Evolutionary conservation across 768 basidiomycete species (phyloP), one percentile per base, ranked within the genome.

Genomic region (Trametes sanguinea): DNA sequence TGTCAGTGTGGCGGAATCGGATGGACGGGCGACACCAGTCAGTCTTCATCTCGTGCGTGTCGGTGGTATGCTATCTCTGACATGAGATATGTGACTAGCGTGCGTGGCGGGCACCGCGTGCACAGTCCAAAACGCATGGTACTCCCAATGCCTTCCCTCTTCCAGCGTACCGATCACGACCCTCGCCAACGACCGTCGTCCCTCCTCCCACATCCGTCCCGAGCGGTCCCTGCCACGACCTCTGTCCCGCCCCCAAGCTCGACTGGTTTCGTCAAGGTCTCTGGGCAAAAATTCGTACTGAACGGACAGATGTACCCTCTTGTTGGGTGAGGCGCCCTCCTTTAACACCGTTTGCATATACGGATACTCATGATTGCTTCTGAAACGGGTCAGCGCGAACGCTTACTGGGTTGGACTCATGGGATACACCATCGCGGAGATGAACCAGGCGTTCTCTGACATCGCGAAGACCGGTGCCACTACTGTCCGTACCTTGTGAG

Each of bases 361-460:
- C 22, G 22, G 22, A 22, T 22, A 22, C 22, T 22, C 22, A 22
- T 22, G 22, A 22, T 22, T 22, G 22, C 22, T 55, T 45, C 6
- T 29, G n/a, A 13, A 42, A 4, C 22, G 54, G 9, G 22, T 42
- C 55, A 77, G 83, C 7, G 71, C 77, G 10, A 85, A 86, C 69
- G 78, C 83, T 1, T 85, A 86, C 72, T 86, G 84, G 85, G 78
- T 84, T 7, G 81, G 84, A 16, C 75, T 84, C 47, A 76, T 69
- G 63, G 80, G 79, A 9, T 76, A 76, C 51, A 80, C 75, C 60
- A 73, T 76, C n/a, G 72, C 77, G 2, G 73, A 84, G 58, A 85
- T 85, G 76, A 76, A 83, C 69, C 63, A 75, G 44, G 76, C 84
- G 0, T 83, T 86, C 61, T 62, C 76, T 10, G 79, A 85, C 61